Base-by-base conservation (phyloP, 495 filamentous ascomycete species). In the Neurospora sp. region DNA sequence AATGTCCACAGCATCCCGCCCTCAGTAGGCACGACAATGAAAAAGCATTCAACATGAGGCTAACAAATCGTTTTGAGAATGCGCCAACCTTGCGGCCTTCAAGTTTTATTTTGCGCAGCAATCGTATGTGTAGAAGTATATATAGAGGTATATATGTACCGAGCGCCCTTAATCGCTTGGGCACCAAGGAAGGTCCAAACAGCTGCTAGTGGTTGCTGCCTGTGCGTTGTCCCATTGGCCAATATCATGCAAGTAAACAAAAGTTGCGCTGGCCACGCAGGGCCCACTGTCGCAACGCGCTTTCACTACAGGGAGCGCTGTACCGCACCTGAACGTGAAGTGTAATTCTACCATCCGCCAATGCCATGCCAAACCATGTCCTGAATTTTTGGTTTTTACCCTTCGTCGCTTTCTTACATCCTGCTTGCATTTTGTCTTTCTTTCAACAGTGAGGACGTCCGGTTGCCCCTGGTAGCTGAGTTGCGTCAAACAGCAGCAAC, bases 201-300 rank as follows among this genome's bases (percentile, higher is more conserved):
- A 66, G 27, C 35, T 31, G 54, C 54, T 18, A 14, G 54, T 31
- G 46, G 44, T 48, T 20, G 44, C 8, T 48, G 1, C 44, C 44
- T 10, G 46, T 54, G 46, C 46, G 46, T 54, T 10, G 54, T 66
- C 54, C 27, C 27, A 78, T 80, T 80, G 75, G 78, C 40, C 72
- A 73, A 72, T 69, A 9, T 40, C 71, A 39, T 11, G 39, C 77
- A 78, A 78, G 78, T 80, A 80, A 80, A 80, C 78, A 80, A 80
- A 69, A 35, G 46, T 44, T 72, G 73, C 73, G 74, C 66, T 69
- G 72, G 48, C 59, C 44, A 71, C 71, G 14, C 27, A 74, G 71
- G 71, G 69, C 14, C 38, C 48, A 20, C 46, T 38, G 39, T 42
- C 31, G 18, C 54, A 54, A 79, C 76, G 76, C 76, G 77, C 59